Percentiles rank a stretch among this genome's conserved stretches.
These are phyloP conservation scores for Parmelia sp. DNA, from an alignment of 495 filamentous ascomycete genomes.

Conservation along the genomic window DNA sequence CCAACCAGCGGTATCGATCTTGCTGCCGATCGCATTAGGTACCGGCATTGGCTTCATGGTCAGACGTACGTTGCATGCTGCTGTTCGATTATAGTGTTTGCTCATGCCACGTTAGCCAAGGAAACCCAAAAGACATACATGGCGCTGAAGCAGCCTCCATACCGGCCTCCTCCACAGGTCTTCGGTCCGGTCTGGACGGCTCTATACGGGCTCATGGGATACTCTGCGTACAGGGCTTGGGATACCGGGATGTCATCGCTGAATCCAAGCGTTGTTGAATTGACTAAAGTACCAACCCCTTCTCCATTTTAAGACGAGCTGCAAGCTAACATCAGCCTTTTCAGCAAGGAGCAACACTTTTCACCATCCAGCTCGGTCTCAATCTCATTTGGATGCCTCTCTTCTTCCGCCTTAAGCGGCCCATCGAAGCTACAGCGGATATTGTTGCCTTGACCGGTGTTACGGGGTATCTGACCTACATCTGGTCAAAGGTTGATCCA, in stretches of 20 bases:
- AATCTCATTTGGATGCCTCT: slow-evolving; percentile 92
- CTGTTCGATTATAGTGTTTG: not conserved
- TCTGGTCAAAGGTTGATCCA: slow-evolving; percentile 67
- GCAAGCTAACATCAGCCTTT: slow-evolving; percentile 24
- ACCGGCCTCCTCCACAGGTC: slow-evolving; percentile 67
- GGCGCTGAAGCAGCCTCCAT: slow-evolving; percentile 69
- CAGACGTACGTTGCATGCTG: slow-evolving; percentile 40
- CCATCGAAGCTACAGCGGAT: slow-evolving; percentile 68
- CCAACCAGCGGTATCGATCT: slow-evolving; percentile 58
- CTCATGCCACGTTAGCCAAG: slow-evolving; percentile 35
- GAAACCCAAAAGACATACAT: slow-evolving; percentile 57
- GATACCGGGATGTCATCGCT: slow-evolving; percentile 52
- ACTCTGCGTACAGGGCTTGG: slow-evolving; percentile 67
- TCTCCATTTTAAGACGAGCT: not conserved
- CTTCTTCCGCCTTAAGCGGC: slow-evolving; percentile 69
- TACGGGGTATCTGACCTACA: slow-evolving; percentile 61
- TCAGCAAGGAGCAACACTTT: slow-evolving; percentile 63
- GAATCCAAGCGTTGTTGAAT: slow-evolving; percentile 30
- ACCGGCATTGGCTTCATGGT: slow-evolving; percentile 56
- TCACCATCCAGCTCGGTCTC: slow-evolving; percentile 74
- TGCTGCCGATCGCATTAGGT: slow-evolving; percentile 61
- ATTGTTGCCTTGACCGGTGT: slow-evolving; percentile 64
- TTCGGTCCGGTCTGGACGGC: slow-evolving; percentile 83
- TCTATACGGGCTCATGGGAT: slow-evolving; percentile 87
- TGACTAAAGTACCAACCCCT: slow-evolving; percentile 37